Conservation (phyloP, 257 asterid genomes). For the Ophiorrhiza pumila region DNA sequence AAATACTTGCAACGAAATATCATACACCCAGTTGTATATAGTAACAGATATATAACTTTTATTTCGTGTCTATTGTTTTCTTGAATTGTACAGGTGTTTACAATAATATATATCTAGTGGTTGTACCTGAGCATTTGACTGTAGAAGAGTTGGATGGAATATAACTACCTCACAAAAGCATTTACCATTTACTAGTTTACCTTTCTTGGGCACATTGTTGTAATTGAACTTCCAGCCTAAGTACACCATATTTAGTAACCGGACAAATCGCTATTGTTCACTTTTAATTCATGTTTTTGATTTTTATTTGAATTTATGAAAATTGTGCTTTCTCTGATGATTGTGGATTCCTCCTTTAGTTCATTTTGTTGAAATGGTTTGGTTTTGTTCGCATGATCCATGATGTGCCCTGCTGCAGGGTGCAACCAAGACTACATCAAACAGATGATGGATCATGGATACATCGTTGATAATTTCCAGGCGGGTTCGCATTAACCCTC, state of each 20-base stretch:
- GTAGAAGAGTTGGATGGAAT: neutral
- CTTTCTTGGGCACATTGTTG: neutral
- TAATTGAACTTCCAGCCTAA: neutral
- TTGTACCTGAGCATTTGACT: neutral
- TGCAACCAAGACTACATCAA: no score
- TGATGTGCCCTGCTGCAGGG: no score
- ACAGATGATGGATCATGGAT: no score
- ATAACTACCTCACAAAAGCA: neutral
- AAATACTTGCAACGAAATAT: neutral
- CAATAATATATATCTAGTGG: neutral
- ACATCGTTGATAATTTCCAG: no score
- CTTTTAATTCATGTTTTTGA: no score
- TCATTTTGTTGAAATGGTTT: no score
- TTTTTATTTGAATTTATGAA: no score
- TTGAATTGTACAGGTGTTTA: slow-evolving; percentile 16
- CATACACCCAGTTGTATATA: slow-evolving; percentile 2
- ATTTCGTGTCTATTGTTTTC: neutral
- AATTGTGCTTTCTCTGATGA: no score
- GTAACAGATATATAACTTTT: neutral
- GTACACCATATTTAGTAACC: neutral
- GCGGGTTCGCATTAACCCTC: no score
- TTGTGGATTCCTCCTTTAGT: no score
- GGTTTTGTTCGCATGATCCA: no score
- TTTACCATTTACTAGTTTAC: neutral
- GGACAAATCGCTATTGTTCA: neutral